phyloP scores from a whole-genome alignment of 1,139 yeast genomes.

The Pichia sp. region DNA sequence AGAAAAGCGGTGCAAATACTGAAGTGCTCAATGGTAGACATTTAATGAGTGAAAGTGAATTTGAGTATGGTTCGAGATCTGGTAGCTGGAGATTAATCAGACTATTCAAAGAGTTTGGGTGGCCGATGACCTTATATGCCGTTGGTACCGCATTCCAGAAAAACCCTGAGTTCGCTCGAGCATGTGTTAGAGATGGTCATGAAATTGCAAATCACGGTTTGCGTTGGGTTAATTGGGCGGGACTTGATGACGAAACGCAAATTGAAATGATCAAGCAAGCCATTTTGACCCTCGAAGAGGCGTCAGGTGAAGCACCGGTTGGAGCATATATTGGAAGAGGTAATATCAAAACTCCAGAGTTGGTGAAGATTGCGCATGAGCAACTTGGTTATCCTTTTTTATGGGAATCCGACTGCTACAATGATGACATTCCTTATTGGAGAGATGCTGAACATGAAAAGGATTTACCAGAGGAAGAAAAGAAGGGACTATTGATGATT shows the following conservation, averaged over 20 bases:
- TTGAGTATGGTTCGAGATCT: constrained; percentile 37
- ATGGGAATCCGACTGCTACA: constrained; percentile 35
- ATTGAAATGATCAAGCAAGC: constrained; percentile 32
- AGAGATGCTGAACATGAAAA: constrained; percentile 30
- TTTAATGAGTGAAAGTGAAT: constrained; percentile 32
- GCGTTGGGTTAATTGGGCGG: constrained; percentile 36
- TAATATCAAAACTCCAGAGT: constrained; percentile 31
- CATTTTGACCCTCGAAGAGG: constrained; percentile 28
- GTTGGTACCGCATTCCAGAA: constrained; percentile 37
- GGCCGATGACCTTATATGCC: constrained; percentile 35
- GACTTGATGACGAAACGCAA: constrained; percentile 30
- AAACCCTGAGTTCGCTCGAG: constrained; percentile 33
- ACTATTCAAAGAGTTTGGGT: constrained; percentile 32
- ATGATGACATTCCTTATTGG: constrained; percentile 39
- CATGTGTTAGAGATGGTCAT: constrained; percentile 36
- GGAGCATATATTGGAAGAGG: constrained; percentile 37
- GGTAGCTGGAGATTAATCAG: constrained; percentile 37
- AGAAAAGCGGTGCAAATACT: constrained; percentile 15
- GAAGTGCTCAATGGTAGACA: constrained; percentile 25
- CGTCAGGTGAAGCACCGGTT: constrained; percentile 33
- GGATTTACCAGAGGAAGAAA: constrained; percentile 18
- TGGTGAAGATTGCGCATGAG: constrained; percentile 34
- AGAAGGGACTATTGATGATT: constrained; percentile 34
- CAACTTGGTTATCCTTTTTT: constrained; percentile 32
- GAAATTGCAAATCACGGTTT: constrained; percentile 38